Evolutionary conservation across 2,329 filamentous ascomycete species (phyloP).

Genomic region (Saccharata proteae): DNA sequence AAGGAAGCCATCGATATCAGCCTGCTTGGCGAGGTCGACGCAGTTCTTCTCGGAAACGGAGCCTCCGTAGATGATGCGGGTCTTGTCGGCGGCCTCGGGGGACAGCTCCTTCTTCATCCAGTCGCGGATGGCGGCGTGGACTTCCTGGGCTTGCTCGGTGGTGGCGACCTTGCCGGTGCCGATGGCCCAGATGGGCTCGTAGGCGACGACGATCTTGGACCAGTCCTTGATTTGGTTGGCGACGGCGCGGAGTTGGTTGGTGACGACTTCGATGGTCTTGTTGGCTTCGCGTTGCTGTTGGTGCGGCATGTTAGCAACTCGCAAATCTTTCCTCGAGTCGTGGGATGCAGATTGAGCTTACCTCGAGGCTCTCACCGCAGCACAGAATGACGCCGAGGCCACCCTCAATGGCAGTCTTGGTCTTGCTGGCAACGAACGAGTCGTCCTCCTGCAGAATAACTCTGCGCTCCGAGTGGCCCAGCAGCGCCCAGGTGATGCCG

Average conservation of each 20-base stretch:
- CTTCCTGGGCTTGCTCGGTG: slow-evolving; percentile 29
- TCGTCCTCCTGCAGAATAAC: slow-evolving; percentile 81
- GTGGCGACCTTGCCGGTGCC: slow-evolving; percentile 59
- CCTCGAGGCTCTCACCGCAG: slow-evolving; percentile 88
- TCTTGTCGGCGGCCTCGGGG: slow-evolving; percentile 67
- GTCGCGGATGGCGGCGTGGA: slow-evolving; percentile 66
- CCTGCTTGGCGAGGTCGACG: slow-evolving; percentile 78
- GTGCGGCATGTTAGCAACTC: too few species aligned
- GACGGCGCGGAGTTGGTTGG: slow-evolving; percentile 72
- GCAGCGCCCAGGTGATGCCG: slow-evolving; percentile 77
- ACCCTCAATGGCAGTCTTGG: slow-evolving; percentile 79
- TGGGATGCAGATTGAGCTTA: slow-evolving; percentile 18
- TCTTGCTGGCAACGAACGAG: slow-evolving; percentile 80
- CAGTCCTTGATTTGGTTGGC: slow-evolving; percentile 72
- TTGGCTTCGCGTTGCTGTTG: slow-evolving; percentile 67
- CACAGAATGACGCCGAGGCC: slow-evolving; percentile 90
- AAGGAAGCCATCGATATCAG: slow-evolving; percentile 95
- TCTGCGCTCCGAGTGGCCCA: slow-evolving; percentile 92
- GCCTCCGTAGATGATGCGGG: slow-evolving; percentile 91
- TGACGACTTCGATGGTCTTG: slow-evolving; percentile 79
- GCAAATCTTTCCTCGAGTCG: too few species aligned
- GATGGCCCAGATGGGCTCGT: slow-evolving; percentile 94
- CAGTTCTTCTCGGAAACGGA: slow-evolving; percentile 98
- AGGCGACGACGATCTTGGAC: slow-evolving; percentile 90
- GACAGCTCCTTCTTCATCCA: slow-evolving; percentile 72